These are phyloP conservation scores for Parmales sp. DNA, from an alignment of 108 stramenopile genomes.

Conservation along the genomic window DNA sequence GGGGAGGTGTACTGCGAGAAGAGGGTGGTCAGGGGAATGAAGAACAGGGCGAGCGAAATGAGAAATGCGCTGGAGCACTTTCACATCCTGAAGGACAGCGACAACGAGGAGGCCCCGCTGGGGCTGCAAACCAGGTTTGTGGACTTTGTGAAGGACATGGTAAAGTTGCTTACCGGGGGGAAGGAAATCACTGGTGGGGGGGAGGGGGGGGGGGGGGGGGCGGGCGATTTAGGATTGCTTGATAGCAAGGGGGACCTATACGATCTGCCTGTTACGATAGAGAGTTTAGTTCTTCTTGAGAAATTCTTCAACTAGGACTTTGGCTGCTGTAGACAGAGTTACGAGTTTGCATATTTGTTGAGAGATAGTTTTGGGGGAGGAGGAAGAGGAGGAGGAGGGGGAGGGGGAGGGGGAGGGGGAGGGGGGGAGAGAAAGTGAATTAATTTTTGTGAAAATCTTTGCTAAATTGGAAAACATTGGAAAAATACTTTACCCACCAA, in stretches of 20 bases:
- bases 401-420: too few relatives aligned
- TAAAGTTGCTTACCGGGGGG: not conserved
- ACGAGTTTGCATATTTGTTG: not conserved
- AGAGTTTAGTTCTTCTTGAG: not conserved
- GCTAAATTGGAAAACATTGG: not conserved
- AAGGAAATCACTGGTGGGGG: not conserved
- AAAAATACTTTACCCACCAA: too few relatives aligned
- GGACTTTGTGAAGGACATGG: constrained; percentile 4
- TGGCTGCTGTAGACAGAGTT: not conserved
- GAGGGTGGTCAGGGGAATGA: not conserved
- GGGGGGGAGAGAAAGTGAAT: not conserved
- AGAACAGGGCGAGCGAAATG: constrained; percentile 1
- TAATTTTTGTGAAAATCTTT: not conserved
- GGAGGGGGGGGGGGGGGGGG: constrained; percentile 2
- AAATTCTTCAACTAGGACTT: not conserved
- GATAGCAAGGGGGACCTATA: not conserved
- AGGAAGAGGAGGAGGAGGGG: not conserved
- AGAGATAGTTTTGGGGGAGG: not conserved
- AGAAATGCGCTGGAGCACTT: not conserved
- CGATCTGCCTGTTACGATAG: not conserved
- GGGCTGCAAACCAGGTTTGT: not conserved
- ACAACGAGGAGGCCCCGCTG: not conserved
- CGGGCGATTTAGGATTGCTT: not conserved
- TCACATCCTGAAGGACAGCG: not conserved
- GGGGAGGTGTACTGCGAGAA: not conserved